Evolutionary conservation across 495 filamentous ascomycete genomes (phyloP), one percentile per base, ranked within the genome.

Genomic region (Lophium mytilinum): DNA sequence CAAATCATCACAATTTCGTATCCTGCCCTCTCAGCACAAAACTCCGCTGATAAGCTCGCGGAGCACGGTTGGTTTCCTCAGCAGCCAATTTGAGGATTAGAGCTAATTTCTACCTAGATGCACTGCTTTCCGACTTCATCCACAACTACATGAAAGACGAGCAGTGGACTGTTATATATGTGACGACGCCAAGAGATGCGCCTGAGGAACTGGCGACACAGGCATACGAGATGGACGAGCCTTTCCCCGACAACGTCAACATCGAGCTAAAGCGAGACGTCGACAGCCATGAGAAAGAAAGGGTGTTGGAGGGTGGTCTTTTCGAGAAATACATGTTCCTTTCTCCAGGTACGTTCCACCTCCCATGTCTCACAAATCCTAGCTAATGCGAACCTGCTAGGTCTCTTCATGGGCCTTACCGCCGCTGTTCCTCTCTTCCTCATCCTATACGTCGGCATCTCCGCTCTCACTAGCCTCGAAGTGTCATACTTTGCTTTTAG

Each of bases 261-360:
- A 76, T 76, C 69, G 82, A 84, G 5, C 68, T 86, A 49, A 85
- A 82, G 70, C 80, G 78, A 45, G 81, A 85, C 53, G 48, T 75
- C 12, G 37, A 51, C 0, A 50, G 53, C n/a, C 55, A 72, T 34
- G 62, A 69, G 9, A 67, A 69, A 30, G 71, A 75, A 11, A 64
- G 37, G 19, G 11, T 52, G 21, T 45, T 47, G n/a, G 50, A 60
- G n/a, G 55, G 67, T 18, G 84, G 88, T 35, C 72, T 98, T 46
- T 98, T 98, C 66, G 83, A 91, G 70, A 85, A 85, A 66, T 98
- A 98, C 68, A 85, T 93, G 67, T 96, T 86, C 73, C 85, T 98
- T 30, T 88, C 82, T 17, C 89, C 90, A 65, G 79, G 79, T 79
- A 63, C 51, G 72, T 30, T 30, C 24, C 24, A 72, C 37, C 34